Evolutionary conservation across 805 yeast genomes (phyloP).

Genomic region (Barnettozyma siamensis): DNA sequence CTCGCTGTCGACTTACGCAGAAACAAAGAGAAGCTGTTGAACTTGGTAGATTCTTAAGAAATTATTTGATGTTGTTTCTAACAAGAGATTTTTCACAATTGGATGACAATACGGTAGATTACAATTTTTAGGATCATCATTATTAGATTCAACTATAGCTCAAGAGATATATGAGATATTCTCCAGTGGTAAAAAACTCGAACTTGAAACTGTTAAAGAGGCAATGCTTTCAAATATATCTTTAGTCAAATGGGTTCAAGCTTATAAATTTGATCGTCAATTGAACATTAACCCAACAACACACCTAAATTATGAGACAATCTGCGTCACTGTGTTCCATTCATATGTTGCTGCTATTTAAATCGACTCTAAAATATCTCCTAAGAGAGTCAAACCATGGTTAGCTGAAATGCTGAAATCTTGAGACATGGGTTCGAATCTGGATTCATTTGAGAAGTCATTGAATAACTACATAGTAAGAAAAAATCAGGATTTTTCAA

Average conservation of each 20-base stretch:
- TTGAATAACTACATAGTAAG: not conserved
- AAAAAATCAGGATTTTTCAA: not conserved
- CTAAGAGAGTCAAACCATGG: not conserved
- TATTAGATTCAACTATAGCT: not conserved
- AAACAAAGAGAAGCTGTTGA: not conserved
- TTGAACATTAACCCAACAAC: not conserved
- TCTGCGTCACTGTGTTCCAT: not conserved
- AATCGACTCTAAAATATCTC: not conserved
- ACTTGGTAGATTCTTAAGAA: not conserved
- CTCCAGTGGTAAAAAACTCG: not conserved
- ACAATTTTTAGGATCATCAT: not conserved
- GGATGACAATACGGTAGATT: not conserved
- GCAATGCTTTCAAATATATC: not conserved
- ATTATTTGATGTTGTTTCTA: not conserved
- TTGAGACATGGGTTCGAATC: not conserved
- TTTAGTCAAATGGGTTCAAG: not conserved
- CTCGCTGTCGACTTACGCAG: not conserved
- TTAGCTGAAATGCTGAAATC: not conserved
- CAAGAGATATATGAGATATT: not conserved
- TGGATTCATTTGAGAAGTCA: not conserved
- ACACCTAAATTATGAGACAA: not conserved
- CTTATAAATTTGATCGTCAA: not conserved
- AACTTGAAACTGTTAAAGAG: not conserved
- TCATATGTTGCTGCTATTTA: conserved; percentile 2
- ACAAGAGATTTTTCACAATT: not conserved